These are phyloP conservation scores for Backusella circina DNA, from an alignment of 192 early-diverging fungal genomes.

Conservation along the genomic window DNA sequence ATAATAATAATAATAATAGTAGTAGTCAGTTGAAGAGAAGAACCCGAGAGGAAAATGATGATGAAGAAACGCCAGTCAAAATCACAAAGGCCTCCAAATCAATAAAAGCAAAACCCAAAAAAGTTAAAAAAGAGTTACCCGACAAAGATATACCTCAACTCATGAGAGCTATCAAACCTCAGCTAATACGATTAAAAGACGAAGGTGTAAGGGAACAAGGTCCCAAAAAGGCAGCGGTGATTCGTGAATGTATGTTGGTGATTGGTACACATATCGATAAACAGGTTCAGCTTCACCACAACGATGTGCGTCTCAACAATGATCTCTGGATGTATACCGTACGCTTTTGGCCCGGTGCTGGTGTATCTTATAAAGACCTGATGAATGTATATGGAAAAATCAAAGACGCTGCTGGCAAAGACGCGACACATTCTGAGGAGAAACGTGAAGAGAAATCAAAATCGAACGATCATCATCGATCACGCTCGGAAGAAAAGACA, in stretches of 20 bases:
- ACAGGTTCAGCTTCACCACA: constrained; percentile 23
- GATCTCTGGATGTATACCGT: constrained; percentile 72
- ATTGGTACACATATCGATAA: constrained; percentile 58
- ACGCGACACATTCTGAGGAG: neutral
- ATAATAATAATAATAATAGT: neutral
- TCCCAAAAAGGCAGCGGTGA: constrained; percentile 38
- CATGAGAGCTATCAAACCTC: constrained; percentile 62
- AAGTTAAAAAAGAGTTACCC: constrained; percentile 7
- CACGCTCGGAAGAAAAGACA: neutral
- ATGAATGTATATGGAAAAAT: constrained; percentile 54
- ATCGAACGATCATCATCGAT: neutral
- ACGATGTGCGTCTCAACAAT: constrained; percentile 33
- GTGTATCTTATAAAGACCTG: constrained; percentile 49
- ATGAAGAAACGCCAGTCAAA: neutral
- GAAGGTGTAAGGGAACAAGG: constrained; percentile 34
- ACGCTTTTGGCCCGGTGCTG: constrained; percentile 60
- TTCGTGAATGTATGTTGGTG: constrained; percentile 47
- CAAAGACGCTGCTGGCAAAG: constrained; percentile 2
- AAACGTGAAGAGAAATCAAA: neutral
- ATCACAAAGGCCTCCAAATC: constrained; percentile 15
- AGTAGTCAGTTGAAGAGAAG: neutral
- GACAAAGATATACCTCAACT: constrained; percentile 62
- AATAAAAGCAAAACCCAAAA: constrained; percentile 10
- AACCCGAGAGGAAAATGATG: neutral
- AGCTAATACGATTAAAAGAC: constrained; percentile 51